Evolutionary conservation across 495 filamentous ascomycete species (phyloP), one percentile per base, ranked within the genome.

Genomic region (Xylaria intraflava): DNA sequence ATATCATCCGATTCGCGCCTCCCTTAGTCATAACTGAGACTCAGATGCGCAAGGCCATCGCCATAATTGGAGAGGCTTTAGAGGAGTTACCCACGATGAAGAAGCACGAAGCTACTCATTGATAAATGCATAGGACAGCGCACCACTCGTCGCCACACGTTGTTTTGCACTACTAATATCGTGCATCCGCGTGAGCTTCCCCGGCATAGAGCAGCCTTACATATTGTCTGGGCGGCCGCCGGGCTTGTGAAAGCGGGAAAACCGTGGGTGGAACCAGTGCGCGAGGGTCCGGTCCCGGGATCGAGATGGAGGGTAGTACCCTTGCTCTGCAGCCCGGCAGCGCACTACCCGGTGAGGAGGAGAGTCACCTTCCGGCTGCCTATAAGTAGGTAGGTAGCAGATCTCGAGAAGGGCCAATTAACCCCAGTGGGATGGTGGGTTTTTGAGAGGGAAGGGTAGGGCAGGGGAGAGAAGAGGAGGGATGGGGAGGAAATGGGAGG

Each of bases 1-100:
- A 97, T 67, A 97, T 97, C 72, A 97, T 96, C 46, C 84, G 91
- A 12, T 90, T 96, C 53, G 90, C 94, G 33, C 90, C 90, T 49
- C 87, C 90, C 30, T 69, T 95, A 47, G 86, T 92, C 30, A 92
- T 99, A 62, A 84, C 83, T 16, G 87, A 94, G 58, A 83, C 83
- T 46, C 83, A 97, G 75, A 90, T 99, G 42, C 77, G 85, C 56
- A 77, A 85, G 53, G 87, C 87, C 6, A 69, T 96, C 62, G 66
- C 64, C 31, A 90, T 89, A 41, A 77, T 98, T 57, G 82, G 79
- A 44, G 83, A 92, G 61, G 85, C 90, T 14, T 73, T 98, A 61
- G 72, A 76, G 36, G 85, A 83, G 61, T 61, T 84, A 41, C 78
- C 77, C 14, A 77, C 63, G 10, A 62, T 58, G 23, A 60, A 62